Base-by-base conservation (phyloP, 2,329 filamentous ascomycete genomes). In the Clarireedia paspali region DNA sequence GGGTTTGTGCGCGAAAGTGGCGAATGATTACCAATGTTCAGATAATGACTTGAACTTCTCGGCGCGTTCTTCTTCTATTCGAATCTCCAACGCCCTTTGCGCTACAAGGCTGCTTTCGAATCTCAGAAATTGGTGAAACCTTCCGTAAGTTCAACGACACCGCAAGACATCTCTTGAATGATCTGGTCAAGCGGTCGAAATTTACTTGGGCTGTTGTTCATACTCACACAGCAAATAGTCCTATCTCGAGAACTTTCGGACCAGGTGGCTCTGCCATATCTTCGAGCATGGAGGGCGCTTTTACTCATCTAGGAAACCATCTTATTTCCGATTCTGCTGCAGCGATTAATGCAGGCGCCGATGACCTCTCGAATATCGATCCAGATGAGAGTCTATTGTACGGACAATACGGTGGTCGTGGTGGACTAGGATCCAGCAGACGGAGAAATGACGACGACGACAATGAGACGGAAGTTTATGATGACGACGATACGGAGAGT, bases 381-480 rank as follows among this genome's bases (percentile, higher is more conserved):
- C 77, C 84, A 36, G 90, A 95, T 67, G 91, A 95, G 73, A 88
- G 81, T 74, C 79, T 92, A 62, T 80, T 95, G 47, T 89, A 89
- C 67, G 81, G 84, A 64, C 79, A 87, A 76, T 78, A 81, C 77
- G 74, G 82, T 72, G 75, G 84, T 57, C 76, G 77, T 58, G 76
- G 76, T 59, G 78, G 80, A 53, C 60, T 77, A 49, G 73, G 74
- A 51, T 70, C 71, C 46, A 70, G 72, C 55, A 70, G 73, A 59
- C 84, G 89, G 64, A 82, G 86, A 69, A 84, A 88, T 67, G 91
- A 91, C 67, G 88, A 95, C 68, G 91, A 96, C 63, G 91, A 96
- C 68, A 92, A 95, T 64, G 87, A 89, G 67, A 90, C 88, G 42
- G 90, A 95, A 66, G 81, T 80, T 48, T 87, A 88, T 65, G 89